Evolutionary conservation across 2,329 filamentous ascomycete genomes (phyloP), one percentile per base, ranked within the genome.

Genomic region (Colletotrichum limetticola): DNA sequence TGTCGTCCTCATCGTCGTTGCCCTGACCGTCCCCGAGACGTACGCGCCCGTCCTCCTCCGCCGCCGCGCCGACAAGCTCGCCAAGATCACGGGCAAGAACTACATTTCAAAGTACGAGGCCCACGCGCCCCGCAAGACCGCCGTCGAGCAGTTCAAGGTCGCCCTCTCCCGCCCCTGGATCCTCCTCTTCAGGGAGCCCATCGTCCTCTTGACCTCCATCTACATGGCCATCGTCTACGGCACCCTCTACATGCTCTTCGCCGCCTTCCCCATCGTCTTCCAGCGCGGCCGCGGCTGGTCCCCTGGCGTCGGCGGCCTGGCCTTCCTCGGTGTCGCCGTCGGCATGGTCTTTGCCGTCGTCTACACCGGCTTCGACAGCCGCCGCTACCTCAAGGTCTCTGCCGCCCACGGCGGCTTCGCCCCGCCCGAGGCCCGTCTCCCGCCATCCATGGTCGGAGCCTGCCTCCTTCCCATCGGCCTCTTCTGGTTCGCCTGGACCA

Each of bases 131-230:
- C 74, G 66, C 42, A 76, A 67, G 19, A 74, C 75, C 0, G 37
- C 76, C 4, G 22, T 88, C 8, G 89, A 88, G 37, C 88, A 90
- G 82, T 75, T 91, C 5, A 75, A 71, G 65, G 57, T 24, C 9
- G 77, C 76, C 0, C 81, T 65, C 84, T 87, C 19, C 62, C 86
- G 92, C 3, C 92, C 93, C 1, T 93, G 92, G 91, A 84, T 92
- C 58, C 86, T 94, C 65, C 86, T 94, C 8, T 92, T 94, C 84
- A 83, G 84, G 68, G 92, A 94, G 78, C 92, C 92, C 2, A 94
- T 94, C 76, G 92, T 94, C 30, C 79, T 92, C 12, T 82, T 93
- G 4, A 84, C 91, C 3, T 89, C 88, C 49, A 84, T 94, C 30
- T 94, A 93, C 83, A 89, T 92, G 84, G 90, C 91, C 69, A 91